Evolutionary conservation across 208 protist genomes (phyloP).

Genomic region (Crithidia bombi): DNA sequence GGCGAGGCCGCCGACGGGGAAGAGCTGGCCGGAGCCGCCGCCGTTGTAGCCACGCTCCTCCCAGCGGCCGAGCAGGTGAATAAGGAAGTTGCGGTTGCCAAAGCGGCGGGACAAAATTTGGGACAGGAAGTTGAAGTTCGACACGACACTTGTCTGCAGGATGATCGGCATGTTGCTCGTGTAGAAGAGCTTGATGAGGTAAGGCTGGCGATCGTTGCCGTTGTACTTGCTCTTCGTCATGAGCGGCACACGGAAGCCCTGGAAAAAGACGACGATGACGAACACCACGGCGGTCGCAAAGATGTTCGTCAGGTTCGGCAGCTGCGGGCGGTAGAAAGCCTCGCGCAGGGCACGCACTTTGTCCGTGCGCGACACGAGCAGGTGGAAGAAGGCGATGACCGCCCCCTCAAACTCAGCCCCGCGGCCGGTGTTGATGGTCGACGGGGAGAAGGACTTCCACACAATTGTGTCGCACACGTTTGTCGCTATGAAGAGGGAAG

Average conservation of each 20-base stretch:
- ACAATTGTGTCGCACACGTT: constrained; percentile 99
- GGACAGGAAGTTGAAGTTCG: constrained; percentile 99
- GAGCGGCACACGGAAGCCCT: constrained; percentile 99
- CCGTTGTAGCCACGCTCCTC: constrained; percentile 78
- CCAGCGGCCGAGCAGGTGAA: constrained; percentile 98
- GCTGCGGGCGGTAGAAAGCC: constrained; percentile 99
- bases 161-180: constrained; percentile 99
- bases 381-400: constrained; percentile 99
- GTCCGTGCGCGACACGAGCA: constrained; percentile 95
- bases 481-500: constrained; percentile 99
- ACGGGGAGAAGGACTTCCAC: constrained; percentile 99
- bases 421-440: constrained; percentile 98
- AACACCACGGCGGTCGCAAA: constrained; percentile 99
- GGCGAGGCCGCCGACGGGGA: constrained; percentile 97
- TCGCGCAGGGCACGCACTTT: constrained; percentile 99
- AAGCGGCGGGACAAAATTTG: constrained; percentile 99
- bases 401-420: constrained; percentile 99
- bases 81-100: constrained; percentile 96
- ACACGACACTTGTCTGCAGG: constrained; percentile 99
- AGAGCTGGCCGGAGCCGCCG: constrained; percentile 67
- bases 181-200: constrained; percentile 99
- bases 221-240: constrained; percentile 88
- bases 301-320: constrained; percentile 99
- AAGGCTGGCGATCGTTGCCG: constrained; percentile 86
- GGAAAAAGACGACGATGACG: constrained; percentile 99